Base-by-base conservation (phyloP, 1,284 basidiomycete species). In the Lignosus rhinocerotis region DNA sequence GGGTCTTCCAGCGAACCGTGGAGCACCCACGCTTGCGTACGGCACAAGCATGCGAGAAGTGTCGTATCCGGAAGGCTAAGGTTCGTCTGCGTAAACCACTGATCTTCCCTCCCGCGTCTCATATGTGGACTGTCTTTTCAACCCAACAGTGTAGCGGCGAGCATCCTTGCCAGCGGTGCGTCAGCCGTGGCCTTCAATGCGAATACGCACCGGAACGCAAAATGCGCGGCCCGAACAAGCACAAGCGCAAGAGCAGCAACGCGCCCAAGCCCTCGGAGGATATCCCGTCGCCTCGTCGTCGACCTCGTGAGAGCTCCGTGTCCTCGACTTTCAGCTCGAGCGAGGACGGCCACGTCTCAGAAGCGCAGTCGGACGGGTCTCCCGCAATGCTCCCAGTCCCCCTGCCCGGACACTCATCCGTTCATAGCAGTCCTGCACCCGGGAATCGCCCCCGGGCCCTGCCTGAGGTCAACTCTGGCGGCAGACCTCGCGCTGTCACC, bases 151-250 rank as follows among this genome's bases (percentile, higher is more conserved):
- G 77, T 65, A 75, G 72, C 55, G 77, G 77, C 39, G 74, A 74
- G 16, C 71, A 72, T 16, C 75, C 75, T 0, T 78, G 77, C 63
- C 62, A 68, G 56, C 72, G 77, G 8, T 78, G 77, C 66, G 47
- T 65, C 30, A 54, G 60, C n/a, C 66, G 75, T 4, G 73, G 75
- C 1, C 69, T 77, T 19, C 54, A 65, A 21, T 78, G 77, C 69
- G 70, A 72, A 52, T 78, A 78, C 64, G 83, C 85, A 0, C 79
- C 83, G 43, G 85, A 88, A 71, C 81, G 83, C 2, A 75, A 83
- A 36, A 79, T 84, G 56, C 79, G 85, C 11, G 85, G 84, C 0
- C 83, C 85, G n/a, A 85, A 83, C 69, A 86, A 85, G 61, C 66
- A 73, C 32, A 79, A 77, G 16, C 42, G 51, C 32, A 38, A 49